Conservation (phyloP, 2,329 filamentous ascomycete species). For the Phaeosphaeria sp. region DNA sequence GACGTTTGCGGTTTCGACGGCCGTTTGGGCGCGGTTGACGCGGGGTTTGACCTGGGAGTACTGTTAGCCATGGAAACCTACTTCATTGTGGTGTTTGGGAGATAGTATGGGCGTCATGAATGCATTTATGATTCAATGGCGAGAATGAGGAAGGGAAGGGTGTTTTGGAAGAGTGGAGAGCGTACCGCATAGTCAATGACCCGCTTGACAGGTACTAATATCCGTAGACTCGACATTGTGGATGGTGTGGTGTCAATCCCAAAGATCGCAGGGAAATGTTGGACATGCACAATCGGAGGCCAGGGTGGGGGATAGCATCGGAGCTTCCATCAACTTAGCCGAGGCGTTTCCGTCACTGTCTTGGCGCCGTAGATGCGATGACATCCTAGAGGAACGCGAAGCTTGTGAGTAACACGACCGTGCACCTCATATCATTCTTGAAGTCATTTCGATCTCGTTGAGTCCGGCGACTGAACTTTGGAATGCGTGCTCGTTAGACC, state of each 20-base stretch:
- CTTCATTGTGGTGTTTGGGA: background rate
- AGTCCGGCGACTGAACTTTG: background rate
- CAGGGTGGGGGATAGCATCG: constrained; percentile 28
- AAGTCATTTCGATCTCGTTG: background rate
- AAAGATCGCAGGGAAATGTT: background rate
- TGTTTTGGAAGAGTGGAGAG: background rate
- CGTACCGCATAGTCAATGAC: constrained; percentile 66
- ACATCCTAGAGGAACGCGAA: background rate
- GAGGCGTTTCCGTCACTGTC: constrained; percentile 20
- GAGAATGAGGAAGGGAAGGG: too few relatives aligned
- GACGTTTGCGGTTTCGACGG: constrained; percentile 88
- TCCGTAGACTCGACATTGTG: constrained; percentile 58
- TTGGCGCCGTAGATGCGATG: constrained; percentile 14
- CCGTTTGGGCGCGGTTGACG: constrained; percentile 77
- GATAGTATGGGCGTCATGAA: background rate
- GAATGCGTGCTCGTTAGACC: too few relatives aligned
- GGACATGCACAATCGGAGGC: constrained; percentile 16
- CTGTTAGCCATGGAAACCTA: constrained; percentile 6
- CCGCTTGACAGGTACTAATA: constrained; percentile 64
- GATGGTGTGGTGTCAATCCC: background rate
- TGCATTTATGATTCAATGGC: background rate
- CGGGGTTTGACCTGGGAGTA: constrained; percentile 69
- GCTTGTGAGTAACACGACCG: background rate
- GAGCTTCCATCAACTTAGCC: constrained; percentile 21
- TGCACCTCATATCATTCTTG: background rate